These are phyloP conservation scores for Volvariella volvacea DNA, from an alignment of 1,284 basidiomycete genomes.

Conservation along the genomic window DNA sequence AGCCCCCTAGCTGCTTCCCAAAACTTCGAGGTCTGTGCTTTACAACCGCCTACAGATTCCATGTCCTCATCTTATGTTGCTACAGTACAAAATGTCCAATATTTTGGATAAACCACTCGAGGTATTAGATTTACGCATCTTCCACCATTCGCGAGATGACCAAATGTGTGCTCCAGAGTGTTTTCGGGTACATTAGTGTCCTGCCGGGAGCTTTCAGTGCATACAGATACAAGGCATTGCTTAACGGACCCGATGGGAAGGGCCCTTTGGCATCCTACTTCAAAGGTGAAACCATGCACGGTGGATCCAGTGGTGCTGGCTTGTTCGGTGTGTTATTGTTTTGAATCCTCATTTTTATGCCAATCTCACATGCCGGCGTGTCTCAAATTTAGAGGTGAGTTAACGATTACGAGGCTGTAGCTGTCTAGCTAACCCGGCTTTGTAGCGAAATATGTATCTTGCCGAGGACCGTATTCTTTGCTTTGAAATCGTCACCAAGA, in stretches of 20 bases:
- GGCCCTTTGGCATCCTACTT: conserved; percentile 90
- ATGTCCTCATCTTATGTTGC: conserved; percentile 2
- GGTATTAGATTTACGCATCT: conserved; percentile 27
- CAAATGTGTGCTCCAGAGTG: conserved; percentile 40
- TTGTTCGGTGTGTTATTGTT: conserved; percentile 54
- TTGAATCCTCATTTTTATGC: conserved; percentile 10
- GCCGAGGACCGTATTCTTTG: conserved; percentile 94
- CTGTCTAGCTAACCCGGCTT: conserved; percentile 9
- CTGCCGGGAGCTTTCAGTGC: conserved; percentile 89
- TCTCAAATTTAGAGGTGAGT: conserved; percentile 16
- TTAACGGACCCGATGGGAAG: conserved; percentile 75
- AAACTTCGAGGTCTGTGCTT: conserved; percentile 68
- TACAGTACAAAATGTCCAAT: conserved; percentile 86
- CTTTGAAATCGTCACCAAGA: conserved; percentile 97
- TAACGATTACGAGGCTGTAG: not conserved
- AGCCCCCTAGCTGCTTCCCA: conserved; percentile 89
- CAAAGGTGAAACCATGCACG: conserved; percentile 87
- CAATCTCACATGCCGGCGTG: conserved; percentile 4
- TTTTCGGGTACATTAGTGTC: conserved; percentile 90
- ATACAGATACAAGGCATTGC: conserved; percentile 82
- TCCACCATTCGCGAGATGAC: not conserved
- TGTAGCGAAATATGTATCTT: conserved; percentile 85
- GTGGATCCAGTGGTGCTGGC: conserved; percentile 51
- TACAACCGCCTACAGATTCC: not conserved
- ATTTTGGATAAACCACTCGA: conserved; percentile 91